Evolutionary conservation across 1,284 basidiomycete species (phyloP).

Genomic region (Cryptococcus hybrid): DNA sequence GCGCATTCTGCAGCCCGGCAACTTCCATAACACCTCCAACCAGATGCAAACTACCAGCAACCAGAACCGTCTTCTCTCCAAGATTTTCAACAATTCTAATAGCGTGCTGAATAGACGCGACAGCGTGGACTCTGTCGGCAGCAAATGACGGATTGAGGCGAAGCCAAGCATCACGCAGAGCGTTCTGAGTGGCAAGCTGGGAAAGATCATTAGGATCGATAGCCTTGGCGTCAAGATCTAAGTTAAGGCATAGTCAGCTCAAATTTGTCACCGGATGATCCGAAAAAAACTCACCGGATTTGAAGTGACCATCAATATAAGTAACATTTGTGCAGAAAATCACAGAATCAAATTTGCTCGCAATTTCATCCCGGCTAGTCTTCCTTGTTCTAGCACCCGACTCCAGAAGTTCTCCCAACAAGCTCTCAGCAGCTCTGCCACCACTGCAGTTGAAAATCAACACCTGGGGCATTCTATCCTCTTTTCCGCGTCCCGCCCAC

Average conservation of each 20-base stretch:
- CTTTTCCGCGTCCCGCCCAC: constrained; percentile 58
- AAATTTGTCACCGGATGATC: neutral
- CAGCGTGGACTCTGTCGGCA: constrained; percentile 64
- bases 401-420: constrained; percentile 62
- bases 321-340: constrained; percentile 97
- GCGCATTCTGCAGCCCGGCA: constrained; percentile 64
- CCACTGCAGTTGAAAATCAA: constrained; percentile 96
- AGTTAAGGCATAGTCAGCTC: neutral
- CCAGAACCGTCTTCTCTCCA: constrained; percentile 66
- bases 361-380: constrained; percentile 52
- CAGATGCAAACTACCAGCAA: constrained; percentile 89
- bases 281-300: constrained; percentile 65
- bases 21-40: constrained; percentile 94
- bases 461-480: constrained; percentile 52
- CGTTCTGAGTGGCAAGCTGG: constrained; percentile 70
- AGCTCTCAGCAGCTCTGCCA: constrained; percentile 73
- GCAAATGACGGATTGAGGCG: constrained; percentile 63
- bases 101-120: constrained; percentile 87
- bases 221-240: constrained; percentile 71
- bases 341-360: constrained; percentile 68
- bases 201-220: constrained; percentile 64
- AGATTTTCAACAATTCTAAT: constrained; percentile 59
- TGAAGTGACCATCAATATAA: constrained; percentile 81
- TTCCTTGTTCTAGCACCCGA: constrained; percentile 28
- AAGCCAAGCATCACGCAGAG: constrained; percentile 69